Conservation (phyloP, 768 basidiomycete species). For the Clathrus columnatus region DNA sequence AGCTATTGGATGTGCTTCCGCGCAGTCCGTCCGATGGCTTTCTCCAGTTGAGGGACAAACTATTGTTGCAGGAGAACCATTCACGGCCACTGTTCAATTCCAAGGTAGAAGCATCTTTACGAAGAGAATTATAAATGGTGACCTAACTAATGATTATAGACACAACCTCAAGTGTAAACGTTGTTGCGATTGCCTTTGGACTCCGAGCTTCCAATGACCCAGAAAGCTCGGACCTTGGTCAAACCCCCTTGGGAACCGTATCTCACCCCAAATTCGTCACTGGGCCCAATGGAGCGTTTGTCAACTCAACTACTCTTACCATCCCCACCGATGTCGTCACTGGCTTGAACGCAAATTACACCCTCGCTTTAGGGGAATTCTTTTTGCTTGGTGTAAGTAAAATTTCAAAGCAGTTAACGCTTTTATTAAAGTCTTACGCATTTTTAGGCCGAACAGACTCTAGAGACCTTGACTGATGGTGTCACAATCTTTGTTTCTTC, state of each 20-base stretch:
- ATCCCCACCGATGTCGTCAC: neutral
- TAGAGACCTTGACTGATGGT: neutral
- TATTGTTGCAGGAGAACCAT: neutral
- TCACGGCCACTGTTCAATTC: slow-evolving; percentile 4
- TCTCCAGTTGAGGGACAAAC: neutral
- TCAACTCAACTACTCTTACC: neutral
- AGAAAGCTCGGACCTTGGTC: neutral
- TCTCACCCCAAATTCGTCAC: neutral
- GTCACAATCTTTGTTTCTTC: neutral
- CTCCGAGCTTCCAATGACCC: neutral
- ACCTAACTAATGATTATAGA: neutral
- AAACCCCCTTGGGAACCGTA: neutral
- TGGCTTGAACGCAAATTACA: slow-evolving; percentile 1
- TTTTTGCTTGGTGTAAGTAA: slow-evolving; percentile 3
- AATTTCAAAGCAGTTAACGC: neutral
- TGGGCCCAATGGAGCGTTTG: neutral
- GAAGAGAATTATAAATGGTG: neutral
- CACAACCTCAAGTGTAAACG: slow-evolving; percentile 5
- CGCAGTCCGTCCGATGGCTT: neutral
- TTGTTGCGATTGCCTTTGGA: slow-evolving; percentile 3
- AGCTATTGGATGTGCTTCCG: neutral
- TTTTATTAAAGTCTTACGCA: neutral
- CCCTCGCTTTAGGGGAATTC: slow-evolving; percentile 4
- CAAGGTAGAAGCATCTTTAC: neutral
- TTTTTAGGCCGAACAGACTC: neutral